Evolutionary conservation across 208 protist genomes (phyloP), one percentile per base, ranked within the genome.

Genomic region (Polymyxa betae): DNA sequence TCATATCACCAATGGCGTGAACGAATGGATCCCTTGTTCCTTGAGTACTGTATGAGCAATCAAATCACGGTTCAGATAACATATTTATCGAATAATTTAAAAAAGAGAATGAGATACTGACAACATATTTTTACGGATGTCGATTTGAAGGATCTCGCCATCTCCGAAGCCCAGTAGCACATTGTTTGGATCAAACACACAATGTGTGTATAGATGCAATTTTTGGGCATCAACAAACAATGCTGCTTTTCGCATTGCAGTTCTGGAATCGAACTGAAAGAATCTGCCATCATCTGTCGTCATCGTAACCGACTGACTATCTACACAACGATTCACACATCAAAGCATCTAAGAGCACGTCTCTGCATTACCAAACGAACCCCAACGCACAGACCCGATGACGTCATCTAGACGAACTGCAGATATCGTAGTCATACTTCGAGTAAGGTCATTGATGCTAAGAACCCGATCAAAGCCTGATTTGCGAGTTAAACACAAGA

Each of bases 11-110:
- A 82, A 82, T 82, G 12, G 72, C 5, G 16, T 82, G 5, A 20
- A 82, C 72, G 72, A 82, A 82, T 43, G 72, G 72, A 82, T 82
- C 72, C n/a, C n/a, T 35, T 5, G 72, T 82, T 12, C 72, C 72
- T 20, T 35, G 5, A 16, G 35, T 43, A 43, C 72, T 82, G n/a
- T 43, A 43, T 5, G n/a, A 12, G 40, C 16, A 45, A n/a, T 82
- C 72, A 82, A n/a, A 35, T 43, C 16, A 20, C 16, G 40, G 16
- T 35, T 5, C 5, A 43, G n/a, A 82, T n/a, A 5, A 5, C 35
- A 5, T 5, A 60, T 60, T 29, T 60, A 24, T 60, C 49, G 5
- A 60, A n/a, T n/a, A n/a, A n/a, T n/a, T n/a, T n/a, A 66, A 16
- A 16, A 66, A 66, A 16, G 20, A 66, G 16, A 29, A 66, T 29